Percentiles rank a stretch among this genome's conserved stretches.
Evolutionary conservation across 2,329 filamentous ascomycete genomes (phyloP).

Genomic region (Thermomyces lanuginosus): DNA sequence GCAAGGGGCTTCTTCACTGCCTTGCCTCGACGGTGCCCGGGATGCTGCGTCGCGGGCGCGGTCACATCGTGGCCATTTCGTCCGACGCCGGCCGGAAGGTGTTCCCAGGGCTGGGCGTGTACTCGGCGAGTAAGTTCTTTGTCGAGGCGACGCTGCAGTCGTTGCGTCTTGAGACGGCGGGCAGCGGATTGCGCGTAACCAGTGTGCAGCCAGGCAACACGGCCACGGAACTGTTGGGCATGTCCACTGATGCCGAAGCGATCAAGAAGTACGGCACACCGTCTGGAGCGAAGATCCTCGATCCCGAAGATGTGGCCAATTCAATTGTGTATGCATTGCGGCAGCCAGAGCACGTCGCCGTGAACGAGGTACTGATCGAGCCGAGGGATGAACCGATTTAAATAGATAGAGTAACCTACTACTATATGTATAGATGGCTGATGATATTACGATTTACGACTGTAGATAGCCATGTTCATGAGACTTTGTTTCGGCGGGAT

Average conservation of each 20-base stretch:
- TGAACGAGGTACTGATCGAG: slow-evolving; percentile 69
- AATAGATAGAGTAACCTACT: neutral
- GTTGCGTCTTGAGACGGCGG: slow-evolving; percentile 59
- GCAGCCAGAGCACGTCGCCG: slow-evolving; percentile 58
- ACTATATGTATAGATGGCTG: too few relatives aligned
- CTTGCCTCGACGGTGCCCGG: slow-evolving; percentile 51
- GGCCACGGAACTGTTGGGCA: slow-evolving; percentile 53
- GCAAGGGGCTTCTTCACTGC: slow-evolving; percentile 63
- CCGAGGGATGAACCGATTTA: slow-evolving; percentile 59
- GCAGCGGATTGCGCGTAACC: slow-evolving; percentile 55
- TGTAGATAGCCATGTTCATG: too few relatives aligned
- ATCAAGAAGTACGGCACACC: slow-evolving; percentile 65
- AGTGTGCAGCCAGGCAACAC: slow-evolving; percentile 64
- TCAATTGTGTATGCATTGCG: slow-evolving; percentile 59
- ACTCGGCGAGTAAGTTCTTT: slow-evolving; percentile 73
- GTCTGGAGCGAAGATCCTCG: slow-evolving; percentile 57
- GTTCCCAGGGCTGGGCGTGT: slow-evolving; percentile 66
- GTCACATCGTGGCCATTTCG: slow-evolving; percentile 66
- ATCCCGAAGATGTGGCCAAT: slow-evolving; percentile 54
- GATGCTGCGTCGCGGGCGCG: slow-evolving; percentile 53
- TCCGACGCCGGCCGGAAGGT: slow-evolving; percentile 70
- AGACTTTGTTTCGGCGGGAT: too few relatives aligned
- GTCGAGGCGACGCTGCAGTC: slow-evolving; percentile 66
- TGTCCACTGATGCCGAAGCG: slow-evolving; percentile 61
- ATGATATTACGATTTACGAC: slow-evolving; percentile 5